phyloP scores from a whole-genome alignment of 257 asterid genomes.

The Forsythia viridissima region DNA sequence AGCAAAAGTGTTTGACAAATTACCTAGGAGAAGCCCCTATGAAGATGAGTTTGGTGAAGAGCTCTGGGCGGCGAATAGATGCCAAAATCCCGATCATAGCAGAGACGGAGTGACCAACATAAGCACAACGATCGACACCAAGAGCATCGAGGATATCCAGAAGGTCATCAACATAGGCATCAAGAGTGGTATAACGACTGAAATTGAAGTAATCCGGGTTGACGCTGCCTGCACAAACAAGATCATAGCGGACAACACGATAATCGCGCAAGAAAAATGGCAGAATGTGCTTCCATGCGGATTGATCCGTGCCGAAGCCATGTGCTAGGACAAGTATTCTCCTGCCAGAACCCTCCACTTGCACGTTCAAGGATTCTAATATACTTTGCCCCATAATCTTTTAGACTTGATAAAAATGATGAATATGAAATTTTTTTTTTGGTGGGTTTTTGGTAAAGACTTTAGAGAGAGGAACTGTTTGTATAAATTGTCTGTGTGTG shows the following conservation, averaged over 20 bases:
- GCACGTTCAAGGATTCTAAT: slow-evolving; percentile 75
- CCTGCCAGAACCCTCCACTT: slow-evolving; percentile 76
- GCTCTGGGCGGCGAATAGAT: slow-evolving; percentile 87
- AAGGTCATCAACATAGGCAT: slow-evolving; percentile 85
- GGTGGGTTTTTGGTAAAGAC: neutral
- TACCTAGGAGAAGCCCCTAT: slow-evolving; percentile 96
- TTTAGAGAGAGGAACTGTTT: neutral
- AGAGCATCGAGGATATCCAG: slow-evolving; percentile 70
- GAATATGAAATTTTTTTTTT: neutral
- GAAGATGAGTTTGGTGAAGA: slow-evolving; percentile 83
- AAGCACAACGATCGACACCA: slow-evolving; percentile 62
- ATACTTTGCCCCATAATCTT: slow-evolving; percentile 59
- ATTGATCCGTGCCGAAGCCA: slow-evolving; percentile 92
- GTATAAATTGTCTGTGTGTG: neutral
- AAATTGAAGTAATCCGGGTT: slow-evolving; percentile 90
- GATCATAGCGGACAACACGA: slow-evolving; percentile 70
- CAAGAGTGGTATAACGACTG: slow-evolving; percentile 81
- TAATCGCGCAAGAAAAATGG: slow-evolving; percentile 70
- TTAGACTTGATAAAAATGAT: neutral
- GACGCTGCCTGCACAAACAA: slow-evolving; percentile 96
- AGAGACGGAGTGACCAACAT: slow-evolving; percentile 94
- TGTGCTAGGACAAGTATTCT: slow-evolving; percentile 72
- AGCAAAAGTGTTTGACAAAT: neutral
- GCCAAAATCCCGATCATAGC: slow-evolving; percentile 93
- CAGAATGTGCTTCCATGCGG: slow-evolving; percentile 87